These are phyloP conservation scores for Pseudopediastrum boryanum DNA, from an alignment of 139 green algal species.

Conservation along the genomic window DNA sequence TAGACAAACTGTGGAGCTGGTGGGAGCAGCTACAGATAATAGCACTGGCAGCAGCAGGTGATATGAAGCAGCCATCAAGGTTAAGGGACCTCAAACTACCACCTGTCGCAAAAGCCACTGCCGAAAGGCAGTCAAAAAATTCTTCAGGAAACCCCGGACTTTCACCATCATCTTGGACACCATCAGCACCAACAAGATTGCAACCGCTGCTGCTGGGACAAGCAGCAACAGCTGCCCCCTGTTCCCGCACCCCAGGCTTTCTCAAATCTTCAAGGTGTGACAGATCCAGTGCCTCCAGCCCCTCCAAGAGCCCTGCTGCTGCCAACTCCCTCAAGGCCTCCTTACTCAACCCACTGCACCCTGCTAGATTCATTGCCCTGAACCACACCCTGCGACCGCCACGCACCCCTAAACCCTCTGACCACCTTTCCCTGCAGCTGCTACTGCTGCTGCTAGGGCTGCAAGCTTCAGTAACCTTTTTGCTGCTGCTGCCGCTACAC, in stretches of 20 bases:
- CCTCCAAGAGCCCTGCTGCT: neutral
- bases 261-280: slow-evolving; percentile 10
- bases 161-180: neutral
- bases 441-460: no score
- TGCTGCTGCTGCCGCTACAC: no score
- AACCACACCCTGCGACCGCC: no score
- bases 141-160: no score
- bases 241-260: neutral
- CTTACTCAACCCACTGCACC: neutral
- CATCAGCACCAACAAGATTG: neutral
- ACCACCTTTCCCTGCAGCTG: no score
- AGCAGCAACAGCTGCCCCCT: neutral
- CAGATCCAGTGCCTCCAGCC: neutral
- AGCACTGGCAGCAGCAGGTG: neutral
- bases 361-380: slow-evolving; percentile 9
- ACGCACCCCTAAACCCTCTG: no score
- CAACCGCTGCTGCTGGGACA: neutral
- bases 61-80: slow-evolving; percentile 18
- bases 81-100: neutral
- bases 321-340: neutral
- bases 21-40: neutral
- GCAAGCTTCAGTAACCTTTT: no score
- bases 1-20: neutral
- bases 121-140: no score
- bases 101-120: neutral